A percentile compares a stretch with the other conserved stretches of the same genome.
Evolutionary conservation across 129 eudicot species (phyloP).

Genomic region (Tagetes patula): DNA sequence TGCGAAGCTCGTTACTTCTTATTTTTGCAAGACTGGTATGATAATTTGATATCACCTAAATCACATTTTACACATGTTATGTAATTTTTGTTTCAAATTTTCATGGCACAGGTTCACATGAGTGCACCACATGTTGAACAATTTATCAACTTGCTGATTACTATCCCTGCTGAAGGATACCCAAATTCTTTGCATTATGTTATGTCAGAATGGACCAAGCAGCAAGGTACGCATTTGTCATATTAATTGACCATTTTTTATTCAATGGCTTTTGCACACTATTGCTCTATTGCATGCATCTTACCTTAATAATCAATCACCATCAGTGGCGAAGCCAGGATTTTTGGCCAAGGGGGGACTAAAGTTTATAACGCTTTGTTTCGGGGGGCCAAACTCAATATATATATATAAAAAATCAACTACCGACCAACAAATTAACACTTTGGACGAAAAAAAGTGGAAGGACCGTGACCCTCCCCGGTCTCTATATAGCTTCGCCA

Average conservation of each 20-base stretch:
- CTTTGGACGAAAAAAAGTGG: too few relatives aligned
- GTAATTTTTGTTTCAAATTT: slow-evolving; percentile 12
- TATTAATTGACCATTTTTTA: neutral
- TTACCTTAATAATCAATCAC: slow-evolving; percentile 5
- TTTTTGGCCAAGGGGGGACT: too few relatives aligned
- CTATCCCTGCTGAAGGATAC: slow-evolving; percentile 72
- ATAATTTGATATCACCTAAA: slow-evolving; percentile 11
- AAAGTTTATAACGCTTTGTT: too few relatives aligned
- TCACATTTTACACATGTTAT: slow-evolving; percentile 1
- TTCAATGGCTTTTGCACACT: neutral
- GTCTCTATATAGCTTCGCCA: too few relatives aligned
- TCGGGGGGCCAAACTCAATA: too few relatives aligned
- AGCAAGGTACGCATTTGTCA: slow-evolving; percentile 64
- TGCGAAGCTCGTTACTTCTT: slow-evolving; percentile 78
- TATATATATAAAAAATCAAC: too few relatives aligned
- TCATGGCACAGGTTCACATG: slow-evolving; percentile 71
- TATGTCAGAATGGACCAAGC: slow-evolving; percentile 91
- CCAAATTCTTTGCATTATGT: slow-evolving; percentile 68
- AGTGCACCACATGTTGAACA: slow-evolving; percentile 85
- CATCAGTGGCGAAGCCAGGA: too few relatives aligned
- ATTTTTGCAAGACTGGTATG: slow-evolving; percentile 85
- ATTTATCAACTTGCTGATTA: slow-evolving; percentile 72
- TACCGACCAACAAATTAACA: too few relatives aligned
- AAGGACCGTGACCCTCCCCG: too few relatives aligned
- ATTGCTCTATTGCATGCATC: neutral